Conservation (phyloP, 2,329 filamentous ascomycete species). For the Mariannaea sp. region DNA sequence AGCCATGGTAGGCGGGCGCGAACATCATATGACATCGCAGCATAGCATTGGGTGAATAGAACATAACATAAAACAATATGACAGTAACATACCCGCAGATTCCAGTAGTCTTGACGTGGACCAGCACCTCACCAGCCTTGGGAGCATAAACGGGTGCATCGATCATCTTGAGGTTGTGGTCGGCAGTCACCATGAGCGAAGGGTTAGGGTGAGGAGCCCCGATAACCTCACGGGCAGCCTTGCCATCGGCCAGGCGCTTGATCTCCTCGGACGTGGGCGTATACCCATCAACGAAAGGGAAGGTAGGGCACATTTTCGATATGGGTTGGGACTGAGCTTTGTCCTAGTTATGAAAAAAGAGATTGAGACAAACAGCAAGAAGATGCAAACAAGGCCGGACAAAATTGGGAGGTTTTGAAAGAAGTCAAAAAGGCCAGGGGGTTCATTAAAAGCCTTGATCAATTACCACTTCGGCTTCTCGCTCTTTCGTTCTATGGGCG, state of each 20-base stretch:
- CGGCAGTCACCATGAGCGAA: conserved; percentile 55
- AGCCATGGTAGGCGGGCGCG: not conserved
- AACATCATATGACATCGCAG: conserved; percentile 27
- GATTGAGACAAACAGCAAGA: not conserved
- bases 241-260: conserved; percentile 26
- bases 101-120: conserved; percentile 67
- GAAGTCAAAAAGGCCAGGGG: not conserved
- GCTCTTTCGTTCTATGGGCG: not conserved
- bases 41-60: too few relatives aligned
- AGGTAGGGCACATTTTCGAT: conserved; percentile 28
- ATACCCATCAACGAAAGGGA: conserved; percentile 16
- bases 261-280: conserved; percentile 18
- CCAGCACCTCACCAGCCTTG: conserved; percentile 57
- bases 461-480: conserved; percentile 2
- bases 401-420: too few relatives aligned
- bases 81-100: conserved; percentile 67
- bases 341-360: not conserved
- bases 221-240: conserved; percentile 21
- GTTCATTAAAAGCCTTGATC: not conserved
- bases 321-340: not conserved
- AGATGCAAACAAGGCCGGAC: not conserved
- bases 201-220: conserved; percentile 41
- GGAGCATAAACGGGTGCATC: conserved; percentile 63
- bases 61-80: too few relatives aligned
- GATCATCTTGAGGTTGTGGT: conserved; percentile 61